Conservation (phyloP, 768 basidiomycete species). For the Amanita exitialis region DNA sequence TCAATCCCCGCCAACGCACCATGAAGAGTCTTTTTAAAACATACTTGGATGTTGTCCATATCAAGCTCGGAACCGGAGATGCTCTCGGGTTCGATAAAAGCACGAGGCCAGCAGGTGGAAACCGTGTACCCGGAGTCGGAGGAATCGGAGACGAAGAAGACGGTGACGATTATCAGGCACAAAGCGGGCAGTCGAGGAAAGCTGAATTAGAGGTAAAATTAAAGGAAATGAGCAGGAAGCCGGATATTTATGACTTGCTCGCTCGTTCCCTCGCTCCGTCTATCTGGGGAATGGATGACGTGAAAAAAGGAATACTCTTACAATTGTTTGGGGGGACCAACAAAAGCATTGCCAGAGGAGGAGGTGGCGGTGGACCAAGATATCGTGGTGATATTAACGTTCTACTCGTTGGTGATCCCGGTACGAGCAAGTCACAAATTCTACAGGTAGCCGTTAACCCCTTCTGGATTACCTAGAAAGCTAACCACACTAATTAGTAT, state of each 20-base stretch:
- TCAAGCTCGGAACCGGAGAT: slow-evolving; percentile 66
- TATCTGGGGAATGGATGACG: slow-evolving; percentile 98
- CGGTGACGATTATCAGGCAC: slow-evolving; percentile 42
- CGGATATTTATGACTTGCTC: slow-evolving; percentile 82
- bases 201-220: slow-evolving; percentile 79
- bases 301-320: slow-evolving; percentile 95
- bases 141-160: slow-evolving; percentile 63
- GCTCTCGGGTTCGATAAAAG: slow-evolving; percentile 69
- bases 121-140: slow-evolving; percentile 59
- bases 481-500: slow-evolving; percentile 44
- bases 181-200: slow-evolving; percentile 29
- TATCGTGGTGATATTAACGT: slow-evolving; percentile 99
- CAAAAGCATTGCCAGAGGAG: slow-evolving; percentile 87
- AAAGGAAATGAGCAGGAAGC: slow-evolving; percentile 55
- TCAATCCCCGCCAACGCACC: slow-evolving; percentile 84
- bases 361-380: slow-evolving; percentile 91
- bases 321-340: slow-evolving; percentile 98
- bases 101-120: slow-evolving; percentile 63
- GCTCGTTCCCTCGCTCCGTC: slow-evolving; percentile 84
- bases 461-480: not conserved
- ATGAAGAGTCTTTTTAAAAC: slow-evolving; percentile 98
- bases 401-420: slow-evolving; percentile 93
- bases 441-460: slow-evolving; percentile 48
- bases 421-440: slow-evolving; percentile 94
- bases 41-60: slow-evolving; percentile 90